Percentiles rank a stretch among this genome's conserved stretches.
Evolutionary conservation across 345 rosid genomes (phyloP).

Genomic region (Geranium rotundifolium): DNA sequence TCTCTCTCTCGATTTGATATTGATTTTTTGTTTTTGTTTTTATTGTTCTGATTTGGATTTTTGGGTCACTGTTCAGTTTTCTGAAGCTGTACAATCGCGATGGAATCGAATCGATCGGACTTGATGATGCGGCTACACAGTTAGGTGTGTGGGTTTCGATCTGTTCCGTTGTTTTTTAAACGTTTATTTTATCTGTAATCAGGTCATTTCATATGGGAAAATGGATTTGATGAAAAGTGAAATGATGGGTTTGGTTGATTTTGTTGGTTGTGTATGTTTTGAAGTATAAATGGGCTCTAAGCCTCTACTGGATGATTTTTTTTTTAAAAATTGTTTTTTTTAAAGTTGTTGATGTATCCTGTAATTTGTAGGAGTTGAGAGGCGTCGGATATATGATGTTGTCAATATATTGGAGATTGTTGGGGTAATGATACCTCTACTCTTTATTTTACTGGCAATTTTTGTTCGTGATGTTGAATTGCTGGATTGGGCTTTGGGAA

Average conservation of each 20-base stretch:
- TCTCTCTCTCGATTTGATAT: not conserved
- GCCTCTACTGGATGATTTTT: not conserved
- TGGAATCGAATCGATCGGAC: conserved; percentile 37
- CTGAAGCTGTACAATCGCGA: conserved; percentile 32
- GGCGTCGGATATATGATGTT: conserved; percentile 60
- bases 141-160: conserved; percentile 22
- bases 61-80: conserved; percentile 21
- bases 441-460: not conserved
- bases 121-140: conserved; percentile 49
- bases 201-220: not conserved
- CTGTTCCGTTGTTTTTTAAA: not conserved
- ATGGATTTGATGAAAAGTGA: not conserved
- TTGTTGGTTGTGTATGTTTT: not conserved
- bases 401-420: conserved; percentile 59
- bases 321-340: too few relatives aligned
- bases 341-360: not conserved
- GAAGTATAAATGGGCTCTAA: not conserved
- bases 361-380: conserved; percentile 42
- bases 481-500: conserved; percentile 5
- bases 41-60: not conserved
- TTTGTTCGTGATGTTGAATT: not conserved
- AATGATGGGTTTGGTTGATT: not conserved
- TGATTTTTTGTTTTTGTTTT: not conserved
- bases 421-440: conserved; percentile 28
- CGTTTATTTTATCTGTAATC: not conserved